These are phyloP conservation scores for Stentor coeruleus DNA, from an alignment of 73 alveolate genomes.

Conservation along the genomic window DNA sequence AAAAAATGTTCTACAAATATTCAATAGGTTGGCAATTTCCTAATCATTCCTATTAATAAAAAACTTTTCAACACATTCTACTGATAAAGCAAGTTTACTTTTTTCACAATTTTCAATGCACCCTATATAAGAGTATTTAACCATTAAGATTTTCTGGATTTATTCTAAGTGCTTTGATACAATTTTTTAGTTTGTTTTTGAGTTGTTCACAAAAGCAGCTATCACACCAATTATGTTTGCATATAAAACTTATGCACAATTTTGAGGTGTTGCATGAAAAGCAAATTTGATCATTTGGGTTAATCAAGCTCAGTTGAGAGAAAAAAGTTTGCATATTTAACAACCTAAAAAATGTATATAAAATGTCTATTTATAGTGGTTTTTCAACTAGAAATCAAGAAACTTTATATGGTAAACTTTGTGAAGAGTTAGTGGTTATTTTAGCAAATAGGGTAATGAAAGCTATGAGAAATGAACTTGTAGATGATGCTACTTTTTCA, in stretches of 20 bases:
- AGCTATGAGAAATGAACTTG: not conserved
- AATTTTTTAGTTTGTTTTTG: too few relatives aligned
- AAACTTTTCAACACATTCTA: not conserved
- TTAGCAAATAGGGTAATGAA: slow-evolving; percentile 8
- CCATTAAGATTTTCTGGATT: not conserved
- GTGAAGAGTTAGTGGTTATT: not conserved
- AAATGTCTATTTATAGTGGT: slow-evolving; percentile 20
- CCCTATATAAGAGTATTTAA: not conserved
- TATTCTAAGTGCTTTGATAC: not conserved
- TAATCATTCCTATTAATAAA: not conserved
- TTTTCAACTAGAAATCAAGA: slow-evolving; percentile 7
- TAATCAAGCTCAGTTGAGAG: too few relatives aligned
- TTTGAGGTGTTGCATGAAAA: too few relatives aligned
- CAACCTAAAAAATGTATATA: too few relatives aligned
- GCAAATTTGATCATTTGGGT: too few relatives aligned
- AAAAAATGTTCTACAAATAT: not conserved
- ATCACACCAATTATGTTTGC: not conserved
- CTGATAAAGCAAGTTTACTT: not conserved
- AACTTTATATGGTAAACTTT: slow-evolving; percentile 11
- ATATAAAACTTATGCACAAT: too few relatives aligned
- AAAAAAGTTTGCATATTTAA: too few relatives aligned
- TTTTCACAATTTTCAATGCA: not conserved
- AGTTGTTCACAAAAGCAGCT: not conserved
- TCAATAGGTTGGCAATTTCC: not conserved
- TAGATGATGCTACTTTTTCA: slow-evolving; percentile 1